Base-by-base conservation (phyloP, 306 rosid species). In the Cucumis sativus region DNA sequence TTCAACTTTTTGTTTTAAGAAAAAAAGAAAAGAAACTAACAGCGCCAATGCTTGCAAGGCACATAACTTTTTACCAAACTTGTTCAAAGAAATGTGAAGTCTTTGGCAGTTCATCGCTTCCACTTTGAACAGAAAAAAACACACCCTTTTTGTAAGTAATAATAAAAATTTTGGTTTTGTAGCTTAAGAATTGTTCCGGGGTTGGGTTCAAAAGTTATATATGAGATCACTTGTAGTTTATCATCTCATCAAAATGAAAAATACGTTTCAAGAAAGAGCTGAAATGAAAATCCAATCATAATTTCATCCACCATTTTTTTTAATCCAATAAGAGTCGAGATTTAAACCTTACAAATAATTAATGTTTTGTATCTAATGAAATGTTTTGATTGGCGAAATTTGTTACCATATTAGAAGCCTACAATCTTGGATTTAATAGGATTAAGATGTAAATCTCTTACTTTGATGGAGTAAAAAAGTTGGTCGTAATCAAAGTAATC, bases 71-170 rank as follows among this genome's bases (percentile, higher is more conserved):
- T 73, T 73, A 28, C 45, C 63, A 28, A 63, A 51, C 60, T 23
- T 30, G 77, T 14, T 73, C 77, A 52, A 52, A 73, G 77, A 73
- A 52, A 51, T 73, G 62, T 73, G 77, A 52, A 73, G 60, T 72
- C 76, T 72, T 72, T 72, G 76, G 52, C 23, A 71, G 60, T 72
- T 51, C 35, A 51, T 72, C 61, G 30, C 76, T 71, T 71, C 76
- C 59, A 72, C 60, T 72, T 72, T 72, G 76, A 72, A 16, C 57
- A 51, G 45, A 49, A 28, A 68, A 68, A 45, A 69, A 52, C 75
- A 52, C 75, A 43, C 57, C 57, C 56, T 49, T 16, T 47, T 72
- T 72, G 76, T 72, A 72, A 49, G 16, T 72, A 72, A 28, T 25
- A 45, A 71, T 71, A 71, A 49, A 15, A 7, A 1, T 23, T 69